Evolutionary conservation across 306 rosid genomes (phyloP).

Genomic region (Vicia villosa): DNA sequence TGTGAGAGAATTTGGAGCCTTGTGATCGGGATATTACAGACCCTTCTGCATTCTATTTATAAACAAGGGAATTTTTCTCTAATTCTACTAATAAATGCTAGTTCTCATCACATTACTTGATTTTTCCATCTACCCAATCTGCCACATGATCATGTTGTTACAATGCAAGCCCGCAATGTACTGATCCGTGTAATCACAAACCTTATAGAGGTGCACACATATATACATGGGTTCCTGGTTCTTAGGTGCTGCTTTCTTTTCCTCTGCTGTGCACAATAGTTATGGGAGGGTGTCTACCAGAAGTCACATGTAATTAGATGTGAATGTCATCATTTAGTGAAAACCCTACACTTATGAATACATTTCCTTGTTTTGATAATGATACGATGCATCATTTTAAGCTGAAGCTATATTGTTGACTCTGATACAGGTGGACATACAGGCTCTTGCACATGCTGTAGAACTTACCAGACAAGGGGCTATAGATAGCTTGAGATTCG

Average conservation of each 20-base stretch:
- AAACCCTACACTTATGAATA: constrained; percentile 12
- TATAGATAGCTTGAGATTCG: constrained; percentile 91
- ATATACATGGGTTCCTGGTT: not conserved
- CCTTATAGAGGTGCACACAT: constrained; percentile 4
- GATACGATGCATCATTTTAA: constrained; percentile 13
- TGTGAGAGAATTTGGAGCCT: not conserved
- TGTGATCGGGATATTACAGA: not conserved
- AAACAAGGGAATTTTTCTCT: not conserved
- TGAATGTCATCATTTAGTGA: constrained; percentile 15
- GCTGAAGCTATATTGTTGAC: constrained; percentile 33
- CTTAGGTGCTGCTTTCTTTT: constrained; percentile 1
- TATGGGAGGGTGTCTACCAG: constrained; percentile 10
- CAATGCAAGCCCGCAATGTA: not conserved
- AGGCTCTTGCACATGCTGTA: constrained; percentile 99
- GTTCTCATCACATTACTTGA: not conserved
- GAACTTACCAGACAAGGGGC: constrained; percentile 99
- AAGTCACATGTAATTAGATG: constrained; percentile 1
- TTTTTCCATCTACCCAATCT: not conserved
- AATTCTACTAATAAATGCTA: not conserved
- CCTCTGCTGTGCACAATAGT: constrained; percentile 1
- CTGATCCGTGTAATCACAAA: not conserved
- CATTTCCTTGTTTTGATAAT: not conserved
- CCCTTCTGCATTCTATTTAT: not conserved
- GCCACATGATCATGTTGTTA: constrained; percentile 14
- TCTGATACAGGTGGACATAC: constrained; percentile 87